These are phyloP conservation scores for Kingdonia uniflora DNA, from an alignment of 164 flowering plant species.

Conservation along the genomic window DNA sequence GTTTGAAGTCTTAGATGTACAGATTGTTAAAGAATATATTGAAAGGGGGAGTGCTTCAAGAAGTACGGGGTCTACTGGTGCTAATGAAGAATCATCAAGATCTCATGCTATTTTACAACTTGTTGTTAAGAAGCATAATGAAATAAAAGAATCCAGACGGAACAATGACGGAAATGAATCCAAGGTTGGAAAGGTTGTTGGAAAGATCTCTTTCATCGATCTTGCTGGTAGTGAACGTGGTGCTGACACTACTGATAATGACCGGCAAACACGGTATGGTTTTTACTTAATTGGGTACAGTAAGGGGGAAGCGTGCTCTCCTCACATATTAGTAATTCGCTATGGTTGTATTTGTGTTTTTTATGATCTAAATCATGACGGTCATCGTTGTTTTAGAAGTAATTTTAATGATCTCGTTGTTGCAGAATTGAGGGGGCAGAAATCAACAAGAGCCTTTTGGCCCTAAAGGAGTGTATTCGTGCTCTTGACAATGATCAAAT, in stretches of 20 bases:
- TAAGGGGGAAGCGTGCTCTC: too few species aligned
- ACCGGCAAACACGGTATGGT: constrained; percentile 79
- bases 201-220: constrained; percentile 96
- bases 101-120: constrained; percentile 98
- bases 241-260: constrained; percentile 98
- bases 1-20: constrained; percentile 95
- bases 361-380: too few species aligned
- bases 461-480: constrained; percentile 97
- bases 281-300: not conserved
- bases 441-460: constrained; percentile 97
- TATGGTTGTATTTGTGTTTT: too few species aligned
- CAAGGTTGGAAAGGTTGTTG: constrained; percentile 65
- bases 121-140: constrained; percentile 74
- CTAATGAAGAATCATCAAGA: constrained; percentile 97
- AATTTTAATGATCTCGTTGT: not conserved
- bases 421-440: constrained; percentile 98
- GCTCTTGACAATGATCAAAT: constrained; percentile 99
- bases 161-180: constrained; percentile 58
- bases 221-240: constrained; percentile 99
- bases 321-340: too few species aligned
- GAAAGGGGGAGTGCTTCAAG: constrained; percentile 95
- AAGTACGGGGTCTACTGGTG: constrained; percentile 99
- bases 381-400: too few species aligned
- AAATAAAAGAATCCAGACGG: constrained; percentile 58
- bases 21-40: constrained; percentile 85